Conservation (phyloP, 495 filamentous ascomycete genomes). For the Podospora conica region DNA sequence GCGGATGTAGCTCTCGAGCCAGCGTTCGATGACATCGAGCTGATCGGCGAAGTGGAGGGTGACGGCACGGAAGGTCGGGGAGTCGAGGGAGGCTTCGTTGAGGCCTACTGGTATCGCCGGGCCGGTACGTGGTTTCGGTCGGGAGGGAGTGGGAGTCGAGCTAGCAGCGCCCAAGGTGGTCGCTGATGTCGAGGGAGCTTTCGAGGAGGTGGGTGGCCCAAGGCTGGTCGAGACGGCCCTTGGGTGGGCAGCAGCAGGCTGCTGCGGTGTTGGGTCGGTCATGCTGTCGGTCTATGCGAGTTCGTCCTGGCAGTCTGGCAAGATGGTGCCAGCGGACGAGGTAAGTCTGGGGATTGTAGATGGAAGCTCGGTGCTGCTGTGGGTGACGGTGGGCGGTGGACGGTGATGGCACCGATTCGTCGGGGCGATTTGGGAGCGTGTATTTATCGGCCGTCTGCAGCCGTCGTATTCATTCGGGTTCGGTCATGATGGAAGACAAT, state of each 20-base stretch:
- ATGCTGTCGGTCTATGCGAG: background rate
- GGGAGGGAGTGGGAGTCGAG: conserved; percentile 21
- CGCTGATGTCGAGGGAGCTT: background rate
- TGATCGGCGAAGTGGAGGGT: conserved; percentile 87
- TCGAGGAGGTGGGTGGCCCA: background rate
- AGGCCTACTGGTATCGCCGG: conserved; percentile 68
- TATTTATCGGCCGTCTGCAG: background rate
- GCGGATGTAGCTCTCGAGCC: conserved; percentile 82
- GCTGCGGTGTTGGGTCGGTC: background rate
- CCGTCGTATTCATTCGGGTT: background rate
- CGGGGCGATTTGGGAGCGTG: background rate
- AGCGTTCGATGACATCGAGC: conserved; percentile 84
- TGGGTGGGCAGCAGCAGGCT: background rate
- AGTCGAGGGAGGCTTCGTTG: conserved; percentile 93
- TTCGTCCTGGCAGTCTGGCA: background rate
- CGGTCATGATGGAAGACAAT: background rate
- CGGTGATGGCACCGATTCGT: background rate
- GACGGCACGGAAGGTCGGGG: conserved; percentile 87
- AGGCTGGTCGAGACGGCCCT: background rate
- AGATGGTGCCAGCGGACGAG: background rate
- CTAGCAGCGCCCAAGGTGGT: background rate
- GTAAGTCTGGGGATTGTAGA: background rate
- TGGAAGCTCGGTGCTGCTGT: background rate
- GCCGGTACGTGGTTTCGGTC: conserved; percentile 26
- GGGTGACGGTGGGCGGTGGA: background rate